Evolutionary conservation across 1,139 yeast genomes (phyloP), one percentile per base, ranked within the genome.

Genomic region (Saccharomycopsis hybrid): DNA sequence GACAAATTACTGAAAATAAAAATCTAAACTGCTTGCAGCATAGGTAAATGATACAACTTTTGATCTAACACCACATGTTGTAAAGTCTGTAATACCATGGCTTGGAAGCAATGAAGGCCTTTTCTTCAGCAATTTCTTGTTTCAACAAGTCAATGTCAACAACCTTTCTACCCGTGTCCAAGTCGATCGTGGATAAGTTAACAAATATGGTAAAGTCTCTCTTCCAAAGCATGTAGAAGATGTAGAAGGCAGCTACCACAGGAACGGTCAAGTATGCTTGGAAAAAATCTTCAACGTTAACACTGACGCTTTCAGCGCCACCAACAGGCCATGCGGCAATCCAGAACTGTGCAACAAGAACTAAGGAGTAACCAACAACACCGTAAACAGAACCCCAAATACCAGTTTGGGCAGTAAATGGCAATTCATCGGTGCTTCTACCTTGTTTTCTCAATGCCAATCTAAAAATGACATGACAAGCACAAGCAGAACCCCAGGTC

Each of bases 131-230:
- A 60, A 81, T 67, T 65, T 82, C 88, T 66, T 80, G 84, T 63
- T 73, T 79, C 61, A 80, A 70, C 44, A 80, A 70, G 55, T 81
- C 86, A 60, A 81, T 65, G 62, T 82, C 88, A 51, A 78, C 65
- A 57, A 77, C 82, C 64, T 81, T 76, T 77, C 88, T 79, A 60
- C 87, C 88, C 18, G 84, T 72, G 58, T 80, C 85, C 54, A 83
- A 66, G 62, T 83, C 88, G 58, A 83, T 76, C 49, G 80, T 78
- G 43, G 65, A 62, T 35, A 78, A 72, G 52, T 73, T 68, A 56
- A 76, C 69, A 58, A 65, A 70, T 11, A 77, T 53, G 40, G 56
- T 68, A 76, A 77, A 80, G 59, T 78, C 77, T 55, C 68, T 74
- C 60, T 72, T 73, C 73, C 77, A 80, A 11, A 78, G 18, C 57